Conservation (phyloP, 345 rosid genomes). For the Euphorbia pulcherrima region DNA sequence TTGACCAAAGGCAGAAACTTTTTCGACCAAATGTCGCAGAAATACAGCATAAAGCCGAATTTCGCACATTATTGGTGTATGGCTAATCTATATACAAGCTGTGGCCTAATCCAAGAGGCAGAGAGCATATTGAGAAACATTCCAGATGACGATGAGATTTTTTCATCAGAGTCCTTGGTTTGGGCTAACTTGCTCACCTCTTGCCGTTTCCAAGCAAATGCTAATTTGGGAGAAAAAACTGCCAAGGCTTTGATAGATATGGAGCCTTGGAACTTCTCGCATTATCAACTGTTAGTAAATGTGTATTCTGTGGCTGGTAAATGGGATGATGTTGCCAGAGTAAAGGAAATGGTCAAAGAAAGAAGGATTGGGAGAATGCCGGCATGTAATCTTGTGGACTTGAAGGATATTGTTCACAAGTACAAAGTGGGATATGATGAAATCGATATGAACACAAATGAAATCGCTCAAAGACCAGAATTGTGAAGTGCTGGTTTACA, state of each 20-base stretch:
- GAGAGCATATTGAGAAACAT: constrained; percentile 43
- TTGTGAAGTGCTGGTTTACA: constrained; percentile 4
- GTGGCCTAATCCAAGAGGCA: constrained; percentile 43
- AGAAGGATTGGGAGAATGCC: constrained; percentile 42
- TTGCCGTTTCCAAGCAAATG: constrained; percentile 46
- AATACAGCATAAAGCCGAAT: constrained; percentile 52
- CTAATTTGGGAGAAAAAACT: constrained; percentile 43
- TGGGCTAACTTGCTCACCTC: constrained; percentile 54
- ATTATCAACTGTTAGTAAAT: constrained; percentile 53
- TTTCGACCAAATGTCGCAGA: constrained; percentile 43
- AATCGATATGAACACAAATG: background rate
- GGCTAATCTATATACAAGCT: constrained; percentile 55
- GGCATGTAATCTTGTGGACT: constrained; percentile 54
- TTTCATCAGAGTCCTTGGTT: constrained; percentile 37
- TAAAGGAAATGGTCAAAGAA: constrained; percentile 45
- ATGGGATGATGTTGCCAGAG: constrained; percentile 52
- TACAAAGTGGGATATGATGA: constrained; percentile 21
- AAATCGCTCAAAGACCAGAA: constrained; percentile 6
- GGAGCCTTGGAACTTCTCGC: constrained; percentile 52
- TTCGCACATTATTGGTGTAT: constrained; percentile 79
- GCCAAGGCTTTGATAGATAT: constrained; percentile 44
- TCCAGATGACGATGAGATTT: constrained; percentile 28
- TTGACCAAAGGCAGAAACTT: constrained; percentile 44
- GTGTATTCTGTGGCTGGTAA: constrained; percentile 51
- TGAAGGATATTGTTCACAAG: constrained; percentile 57